Evolutionary conservation across 768 basidiomycete species (phyloP), one percentile per base, ranked within the genome.

Genomic region (Boletellus emodensis): DNA sequence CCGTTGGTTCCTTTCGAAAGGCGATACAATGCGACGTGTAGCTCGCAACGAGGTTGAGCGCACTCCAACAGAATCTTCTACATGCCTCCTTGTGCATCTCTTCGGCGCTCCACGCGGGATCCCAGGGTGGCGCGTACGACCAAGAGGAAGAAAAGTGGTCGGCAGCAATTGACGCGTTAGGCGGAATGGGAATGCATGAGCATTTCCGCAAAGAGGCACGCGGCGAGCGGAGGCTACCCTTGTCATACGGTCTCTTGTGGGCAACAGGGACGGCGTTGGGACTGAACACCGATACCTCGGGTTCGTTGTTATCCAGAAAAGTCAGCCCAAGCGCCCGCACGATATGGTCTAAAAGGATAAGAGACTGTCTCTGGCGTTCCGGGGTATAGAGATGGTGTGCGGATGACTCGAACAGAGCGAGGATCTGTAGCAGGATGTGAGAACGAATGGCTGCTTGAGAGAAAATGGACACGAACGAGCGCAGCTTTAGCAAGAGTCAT

Each of bases 321-420:
- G 83, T 80, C 36, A 89, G 73, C 4, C 71, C 64, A 2, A 84
- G 71, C 3, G 65, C 65, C n/a, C 72, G 75, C 52, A 91, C 78
- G 49, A 90, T 80, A 28, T 75, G 72, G 61, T 91, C 89, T 30
- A 90, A 72, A 20, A 76, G 71, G 36, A 77, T 61, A 10, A 91
- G 70, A 0, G 87, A 74, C 17, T 67, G 66, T 18, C 72, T 70
- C 11, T 81, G 76, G 13, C 83, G 77, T 18, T 79, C 75, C 4
- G 77, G 72, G 18, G 75, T 77, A 61, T 88, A 78, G 38, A 77
- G 71, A 6, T 86, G 87, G 52, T 90, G 85, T 5, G 84, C 78
- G 1, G 85, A 90, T 0, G 80, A 78, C 63, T 91, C 89, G 58
- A 87, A 91, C 3, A 91, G 70, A 6, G 88, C 84, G 9, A 90